Conservation (phyloP, 2,329 filamentous ascomycete species). For the Fusarium sp. region DNA sequence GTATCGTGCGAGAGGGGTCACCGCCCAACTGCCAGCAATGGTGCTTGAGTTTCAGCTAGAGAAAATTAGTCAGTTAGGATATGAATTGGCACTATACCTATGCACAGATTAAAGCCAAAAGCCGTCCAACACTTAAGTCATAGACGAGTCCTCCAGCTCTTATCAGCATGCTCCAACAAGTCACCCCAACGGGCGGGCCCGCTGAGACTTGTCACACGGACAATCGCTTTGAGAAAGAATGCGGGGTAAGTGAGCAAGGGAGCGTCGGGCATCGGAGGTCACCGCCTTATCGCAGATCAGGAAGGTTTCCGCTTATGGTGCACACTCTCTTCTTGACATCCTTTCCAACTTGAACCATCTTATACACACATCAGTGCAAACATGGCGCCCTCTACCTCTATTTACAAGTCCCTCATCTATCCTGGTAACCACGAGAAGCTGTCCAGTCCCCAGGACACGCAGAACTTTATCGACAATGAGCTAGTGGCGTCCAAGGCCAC, state of each 20-base stretch:
- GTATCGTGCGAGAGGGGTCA: too few species aligned
- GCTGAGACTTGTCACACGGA: conserved; percentile 30
- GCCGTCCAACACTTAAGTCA: not conserved
- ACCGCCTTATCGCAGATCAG: conserved; percentile 28
- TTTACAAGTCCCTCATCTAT: conserved; percentile 39
- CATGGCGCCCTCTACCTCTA: conserved; percentile 34
- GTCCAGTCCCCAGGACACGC: conserved; percentile 67
- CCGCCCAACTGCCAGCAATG: too few species aligned
- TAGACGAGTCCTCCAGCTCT: not conserved
- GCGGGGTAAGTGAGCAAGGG: conserved; percentile 38
- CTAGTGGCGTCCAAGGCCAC: conserved; percentile 75
- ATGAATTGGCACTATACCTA: too few species aligned
- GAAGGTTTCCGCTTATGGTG: conserved; percentile 28
- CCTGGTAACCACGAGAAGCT: conserved; percentile 46
- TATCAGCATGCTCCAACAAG: not conserved
- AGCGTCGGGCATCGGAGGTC: conserved; percentile 27
- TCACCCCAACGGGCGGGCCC: conserved; percentile 12
- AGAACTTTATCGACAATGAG: conserved; percentile 82
- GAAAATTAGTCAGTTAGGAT: too few species aligned
- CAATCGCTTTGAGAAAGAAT: conserved; percentile 8
- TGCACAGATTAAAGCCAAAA: too few species aligned
- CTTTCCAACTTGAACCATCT: not conserved
- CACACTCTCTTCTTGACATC: conserved; percentile 1
- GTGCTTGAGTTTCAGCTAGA: too few species aligned
- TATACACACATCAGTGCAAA: not conserved